Evolutionary conservation across 75 land plant genomes (phyloP), one percentile per base, ranked within the genome.

Genomic region (Larix kaempferi): DNA sequence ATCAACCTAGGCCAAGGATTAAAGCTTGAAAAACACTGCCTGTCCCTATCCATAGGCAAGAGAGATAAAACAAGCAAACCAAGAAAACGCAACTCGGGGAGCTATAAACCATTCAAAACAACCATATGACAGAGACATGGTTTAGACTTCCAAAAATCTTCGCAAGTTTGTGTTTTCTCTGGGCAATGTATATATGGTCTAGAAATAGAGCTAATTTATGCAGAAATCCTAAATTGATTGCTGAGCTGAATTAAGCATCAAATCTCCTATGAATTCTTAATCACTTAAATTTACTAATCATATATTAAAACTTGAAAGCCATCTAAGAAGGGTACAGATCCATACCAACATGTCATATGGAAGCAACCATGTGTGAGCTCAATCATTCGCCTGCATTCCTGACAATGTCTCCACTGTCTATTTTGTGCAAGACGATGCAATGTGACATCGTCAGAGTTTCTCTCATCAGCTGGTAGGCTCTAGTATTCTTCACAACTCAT

Each of bases 311-410:
- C 5, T 35, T 69, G 22, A 21, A 11, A 10, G 10, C 11, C 54
- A 49, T 49, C 12, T 49, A 10, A 49, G 12, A 10, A 49, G 10
- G 54, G 54, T 10, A 49, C 12, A 49, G 54, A 57, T 37, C 22
- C 86, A 75, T 86, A 93, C 98, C 93, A 84, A 89, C 98, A 95
- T 21, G 82, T 84, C 76, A 95, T 90, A 79, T 88, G 87, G 63
- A 84, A 71, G 67, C 98, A 95, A n/a, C 98, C 96, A 14, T 85
- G 80, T 12, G 82, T 85, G 76, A 84, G 93, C 83, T 95, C 98
- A 74, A 95, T 95, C 81, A 78, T 88, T 52, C 83, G 80, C 60
- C 87, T 77, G 85, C 98, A 95, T 19, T 80, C 77, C 14, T 87
- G 85, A 58, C 98, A 95, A 54, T 88, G 88, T 79, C 77, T 77